A percentile compares a stretch with the other conserved stretches of the same genome.
phyloP scores from a whole-genome alignment of 2,329 filamentous ascomycete genomes.

The Phyllosticta citrichinensis region DNA sequence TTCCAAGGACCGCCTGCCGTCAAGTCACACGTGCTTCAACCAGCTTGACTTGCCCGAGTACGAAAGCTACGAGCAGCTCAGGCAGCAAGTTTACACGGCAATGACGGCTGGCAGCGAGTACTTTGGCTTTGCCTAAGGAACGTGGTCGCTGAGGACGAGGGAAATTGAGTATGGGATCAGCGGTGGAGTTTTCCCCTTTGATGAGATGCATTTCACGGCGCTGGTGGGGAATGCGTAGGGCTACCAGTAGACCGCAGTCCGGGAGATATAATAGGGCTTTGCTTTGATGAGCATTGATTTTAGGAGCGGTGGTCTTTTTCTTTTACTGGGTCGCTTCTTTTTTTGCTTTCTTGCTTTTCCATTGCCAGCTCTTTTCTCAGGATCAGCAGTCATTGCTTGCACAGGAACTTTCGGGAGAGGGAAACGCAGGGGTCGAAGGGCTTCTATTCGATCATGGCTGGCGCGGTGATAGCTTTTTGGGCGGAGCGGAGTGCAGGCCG shows the following conservation, averaged over 20 bases:
- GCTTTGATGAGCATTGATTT: neutral
- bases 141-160: neutral
- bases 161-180: slow-evolving; percentile 1
- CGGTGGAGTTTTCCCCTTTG: neutral
- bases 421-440: neutral
- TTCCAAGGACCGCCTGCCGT: slow-evolving; percentile 88
- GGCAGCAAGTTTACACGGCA: slow-evolving; percentile 81
- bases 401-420: neutral
- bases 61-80: slow-evolving; percentile 84
- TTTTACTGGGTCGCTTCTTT: neutral
- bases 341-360: neutral
- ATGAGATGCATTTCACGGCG: neutral
- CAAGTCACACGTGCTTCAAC: slow-evolving; percentile 98
- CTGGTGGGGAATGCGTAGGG: neutral
- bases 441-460: neutral
- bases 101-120: slow-evolving; percentile 97
- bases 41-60: slow-evolving; percentile 98
- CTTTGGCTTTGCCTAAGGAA: slow-evolving; percentile 84
- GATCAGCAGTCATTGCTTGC: neutral
- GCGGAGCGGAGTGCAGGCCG: slow-evolving; percentile 1
- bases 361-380: neutral
- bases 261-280: neutral
- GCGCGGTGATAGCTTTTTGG: neutral
- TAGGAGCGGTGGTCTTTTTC: neutral
- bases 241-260: neutral